phyloP scores from a whole-genome alignment of 345 rosid genomes.

The Iberis pinnata region DNA sequence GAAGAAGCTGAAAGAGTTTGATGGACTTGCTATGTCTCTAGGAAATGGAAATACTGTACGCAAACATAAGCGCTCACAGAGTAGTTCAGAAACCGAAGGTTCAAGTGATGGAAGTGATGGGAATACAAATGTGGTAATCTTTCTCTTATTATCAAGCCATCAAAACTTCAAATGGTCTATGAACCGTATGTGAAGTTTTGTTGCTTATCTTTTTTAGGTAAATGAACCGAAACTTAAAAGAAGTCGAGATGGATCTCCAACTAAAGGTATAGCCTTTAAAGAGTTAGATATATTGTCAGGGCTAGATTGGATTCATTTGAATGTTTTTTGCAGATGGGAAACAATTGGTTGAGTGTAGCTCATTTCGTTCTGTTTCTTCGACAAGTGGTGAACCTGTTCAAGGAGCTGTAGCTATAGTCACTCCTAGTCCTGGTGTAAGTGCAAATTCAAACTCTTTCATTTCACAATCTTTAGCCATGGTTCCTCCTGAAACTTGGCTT shows the following conservation, averaged over 20 bases:
- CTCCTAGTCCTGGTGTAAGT: conserved; percentile 33
- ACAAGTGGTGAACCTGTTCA: conserved; percentile 28
- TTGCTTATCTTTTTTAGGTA: conserved; percentile 40
- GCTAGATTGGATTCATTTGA: background rate
- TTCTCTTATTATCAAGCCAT: background rate
- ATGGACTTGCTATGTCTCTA: conserved; percentile 79
- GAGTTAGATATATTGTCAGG: background rate
- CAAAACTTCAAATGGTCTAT: background rate
- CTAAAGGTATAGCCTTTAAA: conserved; percentile 39
- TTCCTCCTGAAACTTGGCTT: conserved; percentile 69
- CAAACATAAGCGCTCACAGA: conserved; percentile 44
- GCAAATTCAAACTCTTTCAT: conserved; percentile 35
- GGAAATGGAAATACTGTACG: conserved; percentile 56
- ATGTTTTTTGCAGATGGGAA: conserved; percentile 34
- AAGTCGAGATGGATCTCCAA: conserved; percentile 54
- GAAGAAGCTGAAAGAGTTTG: conserved; percentile 82
- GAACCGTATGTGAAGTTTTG: background rate
- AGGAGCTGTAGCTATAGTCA: conserved; percentile 36
- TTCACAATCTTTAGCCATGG: conserved; percentile 47
- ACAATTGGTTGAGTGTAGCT: conserved; percentile 32
- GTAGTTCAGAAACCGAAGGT: conserved; percentile 56
- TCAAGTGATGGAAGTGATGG: conserved; percentile 68
- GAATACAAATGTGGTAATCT: conserved; percentile 54
- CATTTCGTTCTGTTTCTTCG: conserved; percentile 33
- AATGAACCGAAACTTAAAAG: conserved; percentile 57